A percentile compares a stretch with the other conserved stretches of the same genome.
phyloP scores from a whole-genome alignment of 345 rosid species.

The Linum usitatissimum region DNA sequence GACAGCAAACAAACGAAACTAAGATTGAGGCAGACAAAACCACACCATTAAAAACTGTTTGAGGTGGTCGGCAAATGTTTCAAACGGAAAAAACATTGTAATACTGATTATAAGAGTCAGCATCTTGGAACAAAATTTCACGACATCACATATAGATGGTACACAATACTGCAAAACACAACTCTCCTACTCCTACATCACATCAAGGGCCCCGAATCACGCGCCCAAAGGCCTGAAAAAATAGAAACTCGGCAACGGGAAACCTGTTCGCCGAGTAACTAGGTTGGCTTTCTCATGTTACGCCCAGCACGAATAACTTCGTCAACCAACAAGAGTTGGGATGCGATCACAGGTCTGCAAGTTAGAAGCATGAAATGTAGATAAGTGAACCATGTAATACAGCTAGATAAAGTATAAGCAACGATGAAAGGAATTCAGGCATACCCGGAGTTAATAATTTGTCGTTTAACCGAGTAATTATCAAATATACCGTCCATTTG shows the following conservation, averaged over 20 bases:
- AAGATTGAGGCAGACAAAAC: too few relatives aligned
- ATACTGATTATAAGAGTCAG: too few relatives aligned
- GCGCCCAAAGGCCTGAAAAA: not conserved
- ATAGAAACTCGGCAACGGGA: not conserved
- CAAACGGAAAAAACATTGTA: too few relatives aligned
- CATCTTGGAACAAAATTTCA: slow-evolving; percentile 11
- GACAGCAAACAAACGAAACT: too few relatives aligned
- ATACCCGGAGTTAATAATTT: slow-evolving; percentile 83
- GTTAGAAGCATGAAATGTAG: not conserved
- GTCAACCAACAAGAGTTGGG: slow-evolving; percentile 88
- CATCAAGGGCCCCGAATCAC: not conserved
- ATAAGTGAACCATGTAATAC: not conserved
- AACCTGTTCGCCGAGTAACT: not conserved
- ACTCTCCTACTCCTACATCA: slow-evolving; percentile 9
- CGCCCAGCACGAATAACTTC: slow-evolving; percentile 97
- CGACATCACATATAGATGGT: not conserved
- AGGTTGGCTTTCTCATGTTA: slow-evolving; percentile 92
- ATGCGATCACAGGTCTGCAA: slow-evolving; percentile 86
- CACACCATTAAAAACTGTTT: too few relatives aligned
- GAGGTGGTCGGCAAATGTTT: too few relatives aligned
- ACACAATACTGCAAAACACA: not conserved
- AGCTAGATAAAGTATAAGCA: not conserved
- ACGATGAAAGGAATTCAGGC: not conserved
- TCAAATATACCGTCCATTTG: slow-evolving; percentile 85
- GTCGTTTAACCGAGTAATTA: slow-evolving; percentile 93